Evolutionary conservation across 139 green algal species (phyloP), one percentile per base, ranked within the genome.

Genomic region (Pycnococcus provasolii): DNA sequence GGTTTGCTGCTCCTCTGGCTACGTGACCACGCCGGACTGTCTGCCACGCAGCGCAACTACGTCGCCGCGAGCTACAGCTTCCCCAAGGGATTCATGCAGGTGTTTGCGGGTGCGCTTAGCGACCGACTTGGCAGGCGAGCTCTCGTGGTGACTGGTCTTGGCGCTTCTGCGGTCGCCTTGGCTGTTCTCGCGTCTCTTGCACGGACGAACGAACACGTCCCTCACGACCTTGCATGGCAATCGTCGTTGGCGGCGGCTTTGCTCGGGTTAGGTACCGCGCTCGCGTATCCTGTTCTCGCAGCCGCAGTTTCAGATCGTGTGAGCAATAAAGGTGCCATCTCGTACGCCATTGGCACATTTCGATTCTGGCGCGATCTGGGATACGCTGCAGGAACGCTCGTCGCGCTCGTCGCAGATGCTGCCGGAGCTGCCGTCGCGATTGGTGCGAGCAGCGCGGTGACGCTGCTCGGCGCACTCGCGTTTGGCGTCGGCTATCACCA

Each of bases 331-430:
- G 26, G 26, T 26, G 47, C 47, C 37, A 59, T 9, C 13, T 7
- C 47, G 39, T 58, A 46, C 4, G n/a, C 46, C n/a, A 13, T 68
- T 13, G 62, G 62, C 26, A 42, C 39, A 39, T 39, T 60, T 59
- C 45, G 62, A 60, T 68, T 68, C 47, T 68, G 62, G 62, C 62
- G 62, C 42, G 62, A 68, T 37, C 43, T 68, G 11, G 62, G 62
- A 44, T 68, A 68, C 48, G 62, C 42, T 26, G 60, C 59, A 50
- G 45, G 46, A 3, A 37, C 47, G 6, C 62, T 50, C n/a, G 4
- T 68, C 8, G 62, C 62, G 11, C 48, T 50, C 37, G 4, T 68
- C n/a, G 62, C 62, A 50, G 62, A 68, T 37, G 39, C 62, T 0
- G 26, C 26, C 26, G 26, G 26, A 26, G 26, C 26, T 26, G 26